Evolutionary conservation across 495 filamentous ascomycete species (phyloP).

Genomic region (Chlorociboria aeruginascens): DNA sequence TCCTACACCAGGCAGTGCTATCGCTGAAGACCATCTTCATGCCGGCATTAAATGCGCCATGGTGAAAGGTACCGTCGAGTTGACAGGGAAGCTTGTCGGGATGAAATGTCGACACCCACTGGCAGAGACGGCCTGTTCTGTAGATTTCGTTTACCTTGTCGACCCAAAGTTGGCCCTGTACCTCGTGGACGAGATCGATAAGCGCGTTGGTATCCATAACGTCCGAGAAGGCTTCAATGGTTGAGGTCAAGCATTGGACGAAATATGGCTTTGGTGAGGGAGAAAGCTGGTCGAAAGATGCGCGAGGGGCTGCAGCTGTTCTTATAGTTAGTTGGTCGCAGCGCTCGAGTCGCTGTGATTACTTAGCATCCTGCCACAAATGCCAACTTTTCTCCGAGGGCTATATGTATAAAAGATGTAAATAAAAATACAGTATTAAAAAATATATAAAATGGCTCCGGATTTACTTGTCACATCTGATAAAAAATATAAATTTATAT

Average conservation of each 20-base stretch:
- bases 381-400: too few species aligned
- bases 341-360: too few species aligned
- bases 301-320: neutral
- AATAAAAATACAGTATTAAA: too few species aligned
- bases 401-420: too few species aligned
- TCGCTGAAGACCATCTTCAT: slow-evolving; percentile 25
- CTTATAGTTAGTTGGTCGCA: neutral
- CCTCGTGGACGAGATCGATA: neutral
- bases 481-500: too few species aligned
- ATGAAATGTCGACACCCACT: slow-evolving; percentile 29
- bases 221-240: neutral
- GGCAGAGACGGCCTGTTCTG: slow-evolving; percentile 19
- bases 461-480: too few species aligned
- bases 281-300: neutral
- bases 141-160: slow-evolving; percentile 23
- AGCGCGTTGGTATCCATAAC: neutral
- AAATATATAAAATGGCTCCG: too few species aligned
- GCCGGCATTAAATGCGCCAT: slow-evolving; percentile 25
- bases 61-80: slow-evolving; percentile 21
- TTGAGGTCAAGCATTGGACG: neutral
- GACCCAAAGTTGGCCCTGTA: slow-evolving; percentile 19
- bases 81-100: slow-evolving; percentile 23
- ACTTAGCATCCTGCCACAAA: too few species aligned
- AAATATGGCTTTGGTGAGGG: neutral
- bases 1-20: slow-evolving; percentile 21